These are phyloP conservation scores for Saccharomycopsis fodiens DNA, from an alignment of 805 yeast genomes.

Conservation along the genomic window DNA sequence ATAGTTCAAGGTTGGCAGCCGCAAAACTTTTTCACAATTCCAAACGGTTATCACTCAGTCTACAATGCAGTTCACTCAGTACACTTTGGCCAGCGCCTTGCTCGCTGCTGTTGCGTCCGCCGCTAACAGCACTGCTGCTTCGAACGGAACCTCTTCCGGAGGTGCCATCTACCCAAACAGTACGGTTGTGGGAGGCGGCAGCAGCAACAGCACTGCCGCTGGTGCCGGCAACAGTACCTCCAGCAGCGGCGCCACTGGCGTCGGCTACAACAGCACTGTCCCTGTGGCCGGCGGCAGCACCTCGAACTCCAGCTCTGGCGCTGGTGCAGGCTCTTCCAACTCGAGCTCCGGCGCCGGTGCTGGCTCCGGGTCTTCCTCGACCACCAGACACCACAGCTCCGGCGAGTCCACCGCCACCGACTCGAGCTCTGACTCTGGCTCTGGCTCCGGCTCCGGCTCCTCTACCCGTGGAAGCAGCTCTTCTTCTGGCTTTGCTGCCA, in stretches of 20 bases:
- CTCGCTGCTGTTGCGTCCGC: background rate
- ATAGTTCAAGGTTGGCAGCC: no score
- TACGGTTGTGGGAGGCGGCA: no score
- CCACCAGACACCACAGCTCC: background rate
- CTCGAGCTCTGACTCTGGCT: background rate
- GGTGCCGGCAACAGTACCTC: background rate
- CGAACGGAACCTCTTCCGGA: no score
- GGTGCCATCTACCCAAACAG: no score
- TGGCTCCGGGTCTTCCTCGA: background rate
- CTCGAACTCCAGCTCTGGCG: no score
- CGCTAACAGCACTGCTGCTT: background rate
- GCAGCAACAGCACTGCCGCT: background rate
- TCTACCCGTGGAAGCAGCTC: background rate
- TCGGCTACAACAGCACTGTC: no score
- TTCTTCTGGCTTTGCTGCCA: background rate
- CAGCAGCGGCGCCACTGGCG: background rate
- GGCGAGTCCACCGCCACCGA: background rate
- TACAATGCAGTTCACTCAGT: background rate
- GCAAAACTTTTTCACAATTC: no score
- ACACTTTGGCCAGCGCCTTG: background rate
- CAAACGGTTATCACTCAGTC: no score
- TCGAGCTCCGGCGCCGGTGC: background rate
- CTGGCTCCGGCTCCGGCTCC: background rate
- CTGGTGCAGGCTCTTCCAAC: no score
- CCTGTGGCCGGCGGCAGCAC: no score